Base-by-base conservation (phyloP, 176 grass and related monocot species). In the Tillandsia leiboldiana region DNA sequence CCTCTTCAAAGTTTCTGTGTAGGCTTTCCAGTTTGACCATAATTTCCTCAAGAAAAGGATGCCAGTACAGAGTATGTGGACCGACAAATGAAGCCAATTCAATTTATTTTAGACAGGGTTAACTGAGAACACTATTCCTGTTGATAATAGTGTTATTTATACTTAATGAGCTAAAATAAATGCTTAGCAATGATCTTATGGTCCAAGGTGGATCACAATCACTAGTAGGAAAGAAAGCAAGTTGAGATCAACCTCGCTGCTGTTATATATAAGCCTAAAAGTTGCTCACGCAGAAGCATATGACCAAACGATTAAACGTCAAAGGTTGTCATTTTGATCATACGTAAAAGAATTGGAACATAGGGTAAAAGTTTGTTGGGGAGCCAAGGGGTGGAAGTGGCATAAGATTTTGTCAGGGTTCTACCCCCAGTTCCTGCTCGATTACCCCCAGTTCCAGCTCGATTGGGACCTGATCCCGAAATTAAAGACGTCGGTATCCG, bases 21-120 rank as follows among this genome's bases (percentile, higher is more conserved):
- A 49, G 14, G 67, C 74, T 51, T 77, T 47, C 48, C 63, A 77
- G 51, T 72, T 68, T 51, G 68, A 3, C 67, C 66, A 49, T 61
- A 53, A 52, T 69, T 78, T 75, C 65, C 49, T 72, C 33, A 67
- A 29, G 3, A 56, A 48, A 61, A 20, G 10, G 56, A 10, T 61
- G 15, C 56, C 33, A 1, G 33, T 42, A 42, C 26, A 51, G 27
- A 73, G 75, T 51, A 29, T 53, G 75, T 64, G 77, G 75, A 57
- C 68, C 49, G 79, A 50, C 24, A 52, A 22, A 72, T 51, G 64
- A 68, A 56, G 68, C 15, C 69, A 53, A 72, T 57, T 42, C 33
- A 50, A 64, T 58, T 64, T 70, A n/a, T 58, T 33, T 24, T 42
- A 54, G 70, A 79, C 17, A 20, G 5, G 28, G 47, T 26, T 42